A percentile compares a stretch with the other conserved stretches of the same genome.
phyloP scores from a whole-genome alignment of 2,329 filamentous ascomycete genomes.

The Cladophialophora yegresii region DNA sequence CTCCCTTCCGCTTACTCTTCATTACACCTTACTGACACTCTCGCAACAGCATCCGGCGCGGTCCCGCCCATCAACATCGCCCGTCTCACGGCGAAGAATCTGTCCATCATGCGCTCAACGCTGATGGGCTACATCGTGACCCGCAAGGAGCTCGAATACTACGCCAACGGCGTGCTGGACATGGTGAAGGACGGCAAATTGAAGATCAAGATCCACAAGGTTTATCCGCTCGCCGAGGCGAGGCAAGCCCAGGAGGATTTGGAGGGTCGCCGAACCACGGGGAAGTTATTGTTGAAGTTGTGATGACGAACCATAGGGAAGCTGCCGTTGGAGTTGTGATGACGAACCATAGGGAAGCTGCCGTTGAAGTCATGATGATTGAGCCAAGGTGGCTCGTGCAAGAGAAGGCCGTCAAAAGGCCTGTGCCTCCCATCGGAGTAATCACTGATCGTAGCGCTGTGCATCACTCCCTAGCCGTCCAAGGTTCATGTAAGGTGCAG shows the following conservation, averaged over 20 bases:
- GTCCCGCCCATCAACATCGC: constrained; percentile 68
- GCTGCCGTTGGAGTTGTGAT: constrained; percentile 67
- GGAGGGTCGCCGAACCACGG: constrained; percentile 77
- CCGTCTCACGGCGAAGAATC: constrained; percentile 70
- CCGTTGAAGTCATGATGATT: constrained; percentile 63
- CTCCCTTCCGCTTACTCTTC: not conserved
- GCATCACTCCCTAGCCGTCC: not conserved
- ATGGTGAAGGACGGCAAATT: constrained; percentile 70
- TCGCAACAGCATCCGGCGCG: constrained; percentile 54
- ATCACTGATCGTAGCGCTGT: not conserved
- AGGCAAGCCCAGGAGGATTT: constrained; percentile 74
- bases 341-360: constrained; percentile 79
- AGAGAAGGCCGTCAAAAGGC: not conserved
- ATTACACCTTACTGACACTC: not conserved
- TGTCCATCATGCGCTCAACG: constrained; percentile 72
- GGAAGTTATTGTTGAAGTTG: constrained; percentile 75
- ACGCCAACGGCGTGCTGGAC: constrained; percentile 70
- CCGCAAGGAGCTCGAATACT: constrained; percentile 69
- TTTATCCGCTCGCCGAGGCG: constrained; percentile 74
- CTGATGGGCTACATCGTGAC: constrained; percentile 71
- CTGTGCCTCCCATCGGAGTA: not conserved
- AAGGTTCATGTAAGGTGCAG: not conserved
- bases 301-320: constrained; percentile 77
- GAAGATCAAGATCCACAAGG: constrained; percentile 71
- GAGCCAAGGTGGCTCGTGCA: not conserved